phyloP scores from a whole-genome alignment of 2,329 filamentous ascomycete genomes.

The Daldinia sp. region DNA sequence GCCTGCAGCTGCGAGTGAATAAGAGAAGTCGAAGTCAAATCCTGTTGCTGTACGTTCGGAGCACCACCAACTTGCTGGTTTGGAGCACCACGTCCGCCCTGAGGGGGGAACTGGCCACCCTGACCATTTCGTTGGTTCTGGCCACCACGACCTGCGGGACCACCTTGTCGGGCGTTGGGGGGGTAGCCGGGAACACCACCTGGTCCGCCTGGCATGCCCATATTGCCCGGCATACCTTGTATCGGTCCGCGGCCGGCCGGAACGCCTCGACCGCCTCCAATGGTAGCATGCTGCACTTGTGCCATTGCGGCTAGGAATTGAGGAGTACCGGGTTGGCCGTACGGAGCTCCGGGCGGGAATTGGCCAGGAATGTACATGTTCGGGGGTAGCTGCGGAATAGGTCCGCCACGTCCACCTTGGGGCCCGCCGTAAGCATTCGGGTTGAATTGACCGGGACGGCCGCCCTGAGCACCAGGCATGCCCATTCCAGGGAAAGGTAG shows the following conservation, averaged over 20 bases:
- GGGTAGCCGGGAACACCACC: constrained; percentile 64
- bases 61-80: constrained; percentile 50
- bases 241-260: constrained; percentile 76
- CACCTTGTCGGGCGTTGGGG: constrained; percentile 58
- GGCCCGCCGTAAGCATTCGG: constrained; percentile 81
- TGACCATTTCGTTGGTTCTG: constrained; percentile 55
- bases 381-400: constrained; percentile 83
- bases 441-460: constrained; percentile 82
- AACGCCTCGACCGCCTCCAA: constrained; percentile 67
- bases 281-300: constrained; percentile 71
- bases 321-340: constrained; percentile 80
- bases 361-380: constrained; percentile 86
- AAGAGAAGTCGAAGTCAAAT: constrained; percentile 53
- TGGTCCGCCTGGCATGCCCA: constrained; percentile 61
- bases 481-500: constrained; percentile 73
- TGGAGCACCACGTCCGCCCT: constrained; percentile 58
- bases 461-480: constrained; percentile 77
- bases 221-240: constrained; percentile 77
- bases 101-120: constrained; percentile 53
- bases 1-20: constrained; percentile 66
- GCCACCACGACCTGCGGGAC: constrained; percentile 52
- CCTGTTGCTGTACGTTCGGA: constrained; percentile 46
- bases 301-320: constrained; percentile 85
- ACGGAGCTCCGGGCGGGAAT: constrained; percentile 80
- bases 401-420: constrained; percentile 84